Evolutionary conservation across 768 basidiomycete genomes (phyloP).

Genomic region (Lenzites betulinus): DNA sequence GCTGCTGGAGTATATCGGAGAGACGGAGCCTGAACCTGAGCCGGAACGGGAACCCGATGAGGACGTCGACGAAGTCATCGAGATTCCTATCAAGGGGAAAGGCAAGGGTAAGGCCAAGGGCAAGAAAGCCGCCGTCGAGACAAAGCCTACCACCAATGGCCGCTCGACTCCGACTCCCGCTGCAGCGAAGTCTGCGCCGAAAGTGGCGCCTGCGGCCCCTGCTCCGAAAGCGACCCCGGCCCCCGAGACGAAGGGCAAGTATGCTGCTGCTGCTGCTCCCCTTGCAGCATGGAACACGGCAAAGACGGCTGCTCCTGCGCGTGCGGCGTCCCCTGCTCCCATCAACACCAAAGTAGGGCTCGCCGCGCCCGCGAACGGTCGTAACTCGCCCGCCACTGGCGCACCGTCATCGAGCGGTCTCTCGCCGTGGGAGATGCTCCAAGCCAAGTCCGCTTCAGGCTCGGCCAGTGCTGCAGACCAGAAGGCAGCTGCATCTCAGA

Average conservation of each 20-base stretch:
- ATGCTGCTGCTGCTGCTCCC: not conserved
- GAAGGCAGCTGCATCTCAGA: slow-evolving; percentile 1
- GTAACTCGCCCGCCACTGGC: not conserved
- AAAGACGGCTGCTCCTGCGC: slow-evolving; percentile 3
- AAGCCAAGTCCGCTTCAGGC: slow-evolving; percentile 4
- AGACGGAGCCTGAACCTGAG: not conserved
- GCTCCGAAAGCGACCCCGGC: not conserved
- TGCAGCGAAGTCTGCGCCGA: not conserved
- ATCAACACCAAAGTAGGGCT: slow-evolving; percentile 11
- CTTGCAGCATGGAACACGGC: slow-evolving; percentile 2
- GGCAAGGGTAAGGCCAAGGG: slow-evolving; percentile 17
- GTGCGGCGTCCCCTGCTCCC: slow-evolving; percentile 16
- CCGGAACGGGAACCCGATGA: slow-evolving; percentile 8
- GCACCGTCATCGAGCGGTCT: not conserved
- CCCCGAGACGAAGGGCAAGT: slow-evolving; percentile 6
- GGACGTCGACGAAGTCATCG: slow-evolving; percentile 21
- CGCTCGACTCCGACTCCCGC: slow-evolving; percentile 17
- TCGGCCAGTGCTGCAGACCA: not conserved
- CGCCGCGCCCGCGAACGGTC: not conserved
- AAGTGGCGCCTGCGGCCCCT: not conserved
- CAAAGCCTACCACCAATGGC: slow-evolving; percentile 3
- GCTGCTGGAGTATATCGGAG: not conserved
- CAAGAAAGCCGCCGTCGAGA: slow-evolving; percentile 15
- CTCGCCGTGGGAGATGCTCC: slow-evolving; percentile 3
- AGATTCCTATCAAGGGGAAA: slow-evolving; percentile 18